These are phyloP conservation scores for Baudoinia panamericana DNA, from an alignment of 495 filamentous ascomycete species.

Conservation along the genomic window DNA sequence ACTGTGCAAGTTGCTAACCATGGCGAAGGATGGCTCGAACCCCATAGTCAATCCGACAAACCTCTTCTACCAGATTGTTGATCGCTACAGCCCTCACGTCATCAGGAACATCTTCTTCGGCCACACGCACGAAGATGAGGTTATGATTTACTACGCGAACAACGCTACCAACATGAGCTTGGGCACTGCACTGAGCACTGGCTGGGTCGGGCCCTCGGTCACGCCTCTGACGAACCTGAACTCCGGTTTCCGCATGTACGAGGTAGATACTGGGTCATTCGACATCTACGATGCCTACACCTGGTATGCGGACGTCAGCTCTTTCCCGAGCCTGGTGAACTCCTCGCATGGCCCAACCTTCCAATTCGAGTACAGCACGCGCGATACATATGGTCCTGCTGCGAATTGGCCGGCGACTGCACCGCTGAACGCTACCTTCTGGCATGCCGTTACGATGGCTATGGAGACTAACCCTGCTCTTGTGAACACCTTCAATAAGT, in stretches of 20 bases:
- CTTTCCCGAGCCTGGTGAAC: conserved; percentile 13
- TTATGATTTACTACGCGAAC: conserved; percentile 30
- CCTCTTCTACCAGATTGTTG: conserved; percentile 30
- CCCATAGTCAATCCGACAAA: conserved; percentile 27
- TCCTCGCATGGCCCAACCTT: conserved; percentile 21
- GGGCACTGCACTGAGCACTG: conserved; percentile 24
- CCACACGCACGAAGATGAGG: conserved; percentile 29
- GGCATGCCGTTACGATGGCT: conserved; percentile 45
- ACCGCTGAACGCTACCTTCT: conserved; percentile 45
- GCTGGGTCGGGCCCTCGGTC: conserved; percentile 28
- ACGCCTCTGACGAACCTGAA: conserved; percentile 30
- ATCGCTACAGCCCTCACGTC: conserved; percentile 27
- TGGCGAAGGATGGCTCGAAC: conserved; percentile 27
- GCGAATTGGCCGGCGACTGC: conserved; percentile 35
- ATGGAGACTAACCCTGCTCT: conserved; percentile 42
- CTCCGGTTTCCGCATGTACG: conserved; percentile 28
- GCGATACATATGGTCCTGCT: conserved; percentile 37
- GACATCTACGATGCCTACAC: conserved; percentile 30
- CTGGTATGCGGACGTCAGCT: conserved; percentile 26
- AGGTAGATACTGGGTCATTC: conserved; percentile 27
- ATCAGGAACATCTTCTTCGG: conserved; percentile 31
- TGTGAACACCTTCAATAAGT: conserved; percentile 38
- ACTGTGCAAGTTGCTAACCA: too few species aligned
- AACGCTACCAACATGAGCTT: conserved; percentile 25
- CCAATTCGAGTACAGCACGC: conserved; percentile 44